phyloP scores from a whole-genome alignment of 2,329 filamentous ascomycete genomes.

The Coleophoma eucalyptorum region DNA sequence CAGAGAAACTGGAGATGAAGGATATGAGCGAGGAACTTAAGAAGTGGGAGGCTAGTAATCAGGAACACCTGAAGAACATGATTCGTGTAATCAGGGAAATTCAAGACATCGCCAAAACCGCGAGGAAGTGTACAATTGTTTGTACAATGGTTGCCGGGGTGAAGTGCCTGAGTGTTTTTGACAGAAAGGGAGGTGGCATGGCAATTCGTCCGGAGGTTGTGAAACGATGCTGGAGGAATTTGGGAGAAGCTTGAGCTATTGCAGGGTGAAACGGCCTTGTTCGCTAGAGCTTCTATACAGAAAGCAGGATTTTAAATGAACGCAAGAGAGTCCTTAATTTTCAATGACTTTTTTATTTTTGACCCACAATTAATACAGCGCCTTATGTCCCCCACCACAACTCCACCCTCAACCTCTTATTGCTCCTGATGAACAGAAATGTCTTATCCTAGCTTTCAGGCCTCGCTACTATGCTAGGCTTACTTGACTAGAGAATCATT shows the following conservation, averaged over 20 bases:
- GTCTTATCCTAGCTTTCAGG: no score
- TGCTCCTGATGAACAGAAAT: no score
- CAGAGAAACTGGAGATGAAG: constrained; percentile 1
- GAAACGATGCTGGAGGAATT: neutral
- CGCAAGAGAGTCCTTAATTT: no score
- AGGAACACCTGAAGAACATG: constrained; percentile 4
- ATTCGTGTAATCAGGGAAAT: constrained; percentile 3
- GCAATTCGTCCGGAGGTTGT: neutral
- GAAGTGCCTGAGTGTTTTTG: constrained; percentile 6
- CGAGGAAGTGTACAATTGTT: constrained; percentile 4
- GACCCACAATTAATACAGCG: no score
- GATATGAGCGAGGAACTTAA: constrained; percentile 4
- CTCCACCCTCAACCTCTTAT: no score
- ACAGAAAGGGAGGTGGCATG: neutral
- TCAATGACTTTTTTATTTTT: no score
- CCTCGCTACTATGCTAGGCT: no score
- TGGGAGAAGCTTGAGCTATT: neutral
- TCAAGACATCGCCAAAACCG: constrained; percentile 2
- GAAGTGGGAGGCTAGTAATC: constrained; percentile 5
- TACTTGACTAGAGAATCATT: no score
- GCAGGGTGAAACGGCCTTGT: neutral
- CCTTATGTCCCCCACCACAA: no score
- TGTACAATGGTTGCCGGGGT: constrained; percentile 3
- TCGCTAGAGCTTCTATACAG: neutral
- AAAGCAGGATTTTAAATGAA: neutral